Base-by-base conservation (phyloP, 1,284 basidiomycete species). In the Boletus sp. region DNA sequence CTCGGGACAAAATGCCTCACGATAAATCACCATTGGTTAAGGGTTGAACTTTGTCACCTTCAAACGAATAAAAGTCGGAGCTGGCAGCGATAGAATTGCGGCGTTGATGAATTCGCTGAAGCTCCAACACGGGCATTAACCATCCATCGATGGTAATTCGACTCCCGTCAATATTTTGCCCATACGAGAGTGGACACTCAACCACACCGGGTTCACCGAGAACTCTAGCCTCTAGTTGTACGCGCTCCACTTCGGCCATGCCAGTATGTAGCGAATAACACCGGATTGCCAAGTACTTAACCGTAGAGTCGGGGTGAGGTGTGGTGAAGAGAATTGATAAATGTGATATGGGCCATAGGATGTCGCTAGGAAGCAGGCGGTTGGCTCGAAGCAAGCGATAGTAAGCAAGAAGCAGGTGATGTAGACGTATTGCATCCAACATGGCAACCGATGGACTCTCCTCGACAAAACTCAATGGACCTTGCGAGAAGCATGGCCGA, bases 321-420 rank as follows among this genome's bases (percentile, higher is more conserved):
- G 81, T 68, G 72, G 78, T 82, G 37, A 89, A 81, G 20, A 92
- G 74, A 52, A 70, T 70, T 11, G 82, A 81, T 22, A 92, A 77
- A 15, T 84, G 81, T 0, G 79, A 74, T 24, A 85, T 69, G 1
- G 91, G 77, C 92, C 92, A 94, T 48, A 75, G 67, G n/a, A 86
- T 74, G 18, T 82, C 74, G 13, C 70, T 62, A 2, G 91, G 86
- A 12, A 94, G 78, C 56, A 82, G 74, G 15, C 86, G 84, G 68
- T 92, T 92, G 45, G 85, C 84, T 63, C 81, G 80, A 15, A 94
- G 78, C 43, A 96, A 80, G 41, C 94, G 88, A 67, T 90, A 91
- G 68, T 94, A 92, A 1, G 89, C 83, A 44, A 96, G 79, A 16
- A 96, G 81, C 0, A 90, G 72, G 29, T 78, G 76, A 41, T 94